Base-by-base conservation (phyloP, 1,139 yeast genomes). In the Pichia sp. region DNA sequence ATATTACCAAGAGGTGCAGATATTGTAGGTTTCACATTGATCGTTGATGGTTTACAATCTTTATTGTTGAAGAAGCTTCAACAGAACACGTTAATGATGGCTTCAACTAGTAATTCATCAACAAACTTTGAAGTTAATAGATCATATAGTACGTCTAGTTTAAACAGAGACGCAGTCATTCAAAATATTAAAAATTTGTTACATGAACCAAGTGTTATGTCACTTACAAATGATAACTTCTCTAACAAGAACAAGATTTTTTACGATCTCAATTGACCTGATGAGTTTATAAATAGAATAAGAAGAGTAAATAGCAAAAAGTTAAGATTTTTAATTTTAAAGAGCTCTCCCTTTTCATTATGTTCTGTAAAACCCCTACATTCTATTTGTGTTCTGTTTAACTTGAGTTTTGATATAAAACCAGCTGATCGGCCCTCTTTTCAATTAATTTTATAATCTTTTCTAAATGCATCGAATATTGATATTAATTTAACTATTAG, bases 1-100 rank as follows among this genome's bases (percentile, higher is more conserved):
- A 78, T 89, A 37, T 71, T 89, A 58, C 96, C 96, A 3, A 69
- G 82, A 42, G 89, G 87, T 1, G 81, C 84, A 4, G 81, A 78
- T 40, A 66, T 71, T 27, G 70, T 74, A 40, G 90, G 94, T 3
- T 72, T 82, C 10, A 68, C 72, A 8, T 70, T 89, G 48, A 74
- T 89, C 10, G 78, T 86, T n/a, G 92, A 86, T 58, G 96, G 95
- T 2, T 67, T 87, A 11, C 63, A 68, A 51, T 68, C 82, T 52
- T 56, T 68, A 53, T 53, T 70, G 8, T 35, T 62, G 9, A 39
- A 45, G 29, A 53, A 49, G 9, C 25, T 38, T 9, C 49, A 51
- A 24, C 24, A 50, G 43, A 26, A 30, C 35, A 12, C 24, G n/a
- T 24, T 27, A 25, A 12, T 29, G 7, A 23, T 30, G 20, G 26